A percentile compares a stretch with the other conserved stretches of the same genome.
Evolutionary conservation across 129 eudicot genomes (phyloP).

Genomic region (Chrysanthemum makinoi): DNA sequence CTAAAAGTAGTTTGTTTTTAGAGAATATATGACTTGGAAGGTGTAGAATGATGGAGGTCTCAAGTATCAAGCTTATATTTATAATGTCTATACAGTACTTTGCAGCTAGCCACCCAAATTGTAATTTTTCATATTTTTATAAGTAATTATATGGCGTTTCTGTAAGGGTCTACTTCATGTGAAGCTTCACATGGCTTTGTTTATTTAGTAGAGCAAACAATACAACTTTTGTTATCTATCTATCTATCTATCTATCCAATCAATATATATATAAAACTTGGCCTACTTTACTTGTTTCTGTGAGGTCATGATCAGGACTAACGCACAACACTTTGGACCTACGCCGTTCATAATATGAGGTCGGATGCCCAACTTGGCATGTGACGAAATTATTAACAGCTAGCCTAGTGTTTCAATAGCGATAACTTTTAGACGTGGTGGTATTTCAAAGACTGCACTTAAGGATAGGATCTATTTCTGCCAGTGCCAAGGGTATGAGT

Average conservation of each 20-base stretch:
- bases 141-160: neutral
- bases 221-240: neutral
- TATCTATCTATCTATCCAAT: neutral
- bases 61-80: neutral
- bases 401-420: neutral
- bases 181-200: slow-evolving; percentile 32
- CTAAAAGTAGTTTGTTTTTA: slow-evolving; percentile 6
- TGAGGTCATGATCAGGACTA: neutral
- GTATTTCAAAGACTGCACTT: neutral
- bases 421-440: neutral
- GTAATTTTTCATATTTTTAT: neutral
- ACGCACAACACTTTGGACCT: slow-evolving; percentile 5
- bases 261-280: neutral
- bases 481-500: neutral
- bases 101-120: slow-evolving; percentile 16
- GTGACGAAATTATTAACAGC: neutral
- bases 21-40: neutral
- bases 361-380: neutral
- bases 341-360: neutral
- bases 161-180: slow-evolving; percentile 28
- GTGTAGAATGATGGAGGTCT: neutral
- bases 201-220: slow-evolving; percentile 4
- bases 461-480: neutral
- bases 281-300: slow-evolving; percentile 13
- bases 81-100: neutral